phyloP scores from a whole-genome alignment of 2,329 filamentous ascomycete species.

The Colletotrichum sublineola region DNA sequence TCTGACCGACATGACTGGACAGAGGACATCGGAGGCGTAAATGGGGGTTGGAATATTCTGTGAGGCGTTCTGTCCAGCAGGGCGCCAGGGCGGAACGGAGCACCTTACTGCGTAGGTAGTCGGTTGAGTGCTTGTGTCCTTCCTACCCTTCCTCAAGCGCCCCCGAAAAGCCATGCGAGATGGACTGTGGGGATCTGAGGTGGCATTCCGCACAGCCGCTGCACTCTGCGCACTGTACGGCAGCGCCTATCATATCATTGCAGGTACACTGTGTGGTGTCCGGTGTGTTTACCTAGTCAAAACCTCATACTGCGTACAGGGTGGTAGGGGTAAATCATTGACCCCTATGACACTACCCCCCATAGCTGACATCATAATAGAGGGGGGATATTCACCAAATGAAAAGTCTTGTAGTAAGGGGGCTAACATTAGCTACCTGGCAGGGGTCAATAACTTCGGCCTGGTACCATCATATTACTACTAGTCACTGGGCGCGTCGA shows the following conservation, averaged over 20 bases:
- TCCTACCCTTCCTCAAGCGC: conserved; percentile 6
- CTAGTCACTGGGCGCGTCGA: no score
- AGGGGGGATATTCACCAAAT: no score
- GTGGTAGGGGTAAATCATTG: no score
- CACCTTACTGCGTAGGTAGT: not conserved
- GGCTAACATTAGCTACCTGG: no score
- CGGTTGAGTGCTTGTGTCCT: not conserved
- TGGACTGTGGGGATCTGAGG: conserved; percentile 14
- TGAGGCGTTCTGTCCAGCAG: not conserved
- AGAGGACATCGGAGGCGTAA: not conserved
- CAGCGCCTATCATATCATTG: no score
- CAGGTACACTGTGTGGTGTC: not conserved
- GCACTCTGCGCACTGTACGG: not conserved
- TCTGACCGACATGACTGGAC: not conserved
- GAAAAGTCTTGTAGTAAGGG: no score
- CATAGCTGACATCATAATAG: no score
- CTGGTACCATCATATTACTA: no score
- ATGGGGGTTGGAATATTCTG: not conserved
- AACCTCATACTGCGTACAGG: not conserved
- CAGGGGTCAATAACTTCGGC: no score
- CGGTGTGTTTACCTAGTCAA: not conserved
- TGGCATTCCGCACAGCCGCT: conserved; percentile 6
- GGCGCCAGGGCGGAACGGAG: not conserved
- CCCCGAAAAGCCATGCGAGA: conserved; percentile 7
- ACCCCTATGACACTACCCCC: no score